phyloP scores from a whole-genome alignment of 495 filamentous ascomycete genomes.

The Emericellopsis terricola region DNA sequence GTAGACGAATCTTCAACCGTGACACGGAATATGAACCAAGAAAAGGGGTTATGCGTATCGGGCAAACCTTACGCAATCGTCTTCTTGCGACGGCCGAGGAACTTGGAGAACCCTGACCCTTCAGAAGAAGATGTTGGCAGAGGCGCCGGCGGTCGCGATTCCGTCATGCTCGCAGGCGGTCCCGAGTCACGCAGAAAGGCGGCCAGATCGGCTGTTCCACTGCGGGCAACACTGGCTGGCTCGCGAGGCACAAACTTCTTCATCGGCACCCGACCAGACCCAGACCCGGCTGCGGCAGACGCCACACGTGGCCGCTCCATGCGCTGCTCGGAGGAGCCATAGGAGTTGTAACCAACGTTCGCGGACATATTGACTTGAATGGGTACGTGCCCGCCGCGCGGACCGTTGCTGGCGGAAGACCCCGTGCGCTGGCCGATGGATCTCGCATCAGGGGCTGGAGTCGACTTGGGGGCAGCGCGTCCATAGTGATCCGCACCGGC shows the following conservation, averaged over 20 bases:
- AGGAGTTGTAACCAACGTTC: constrained; percentile 11
- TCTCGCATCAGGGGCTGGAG: constrained; percentile 11
- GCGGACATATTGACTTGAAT: constrained; percentile 25
- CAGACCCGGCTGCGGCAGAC: too few species aligned
- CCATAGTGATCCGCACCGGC: too few species aligned
- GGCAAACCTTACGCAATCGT: too few species aligned
- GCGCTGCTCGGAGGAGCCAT: constrained; percentile 7
- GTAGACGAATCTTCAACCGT: too few species aligned
- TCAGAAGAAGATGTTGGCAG: too few species aligned
- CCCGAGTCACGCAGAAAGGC: constrained; percentile 64
- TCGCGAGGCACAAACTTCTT: constrained; percentile 36
- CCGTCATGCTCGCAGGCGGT: constrained; percentile 40
- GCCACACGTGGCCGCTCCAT: too few species aligned
- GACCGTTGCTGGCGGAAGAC: constrained; percentile 5
- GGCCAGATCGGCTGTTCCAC: constrained; percentile 51
- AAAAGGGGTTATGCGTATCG: too few species aligned
- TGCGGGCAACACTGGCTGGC: constrained; percentile 15
- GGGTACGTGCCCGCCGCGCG: constrained; percentile 20
- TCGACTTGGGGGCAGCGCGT: constrained; percentile 3
- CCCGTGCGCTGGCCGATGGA: constrained; percentile 12
- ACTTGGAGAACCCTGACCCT: too few species aligned
- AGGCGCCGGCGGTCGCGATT: too few species aligned
- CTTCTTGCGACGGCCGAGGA: background rate
- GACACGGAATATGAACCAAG: too few species aligned
- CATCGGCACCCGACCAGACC: constrained; percentile 21